Base-by-base conservation (phyloP, 2,329 filamentous ascomycete genomes). In the Didymella sp. region DNA sequence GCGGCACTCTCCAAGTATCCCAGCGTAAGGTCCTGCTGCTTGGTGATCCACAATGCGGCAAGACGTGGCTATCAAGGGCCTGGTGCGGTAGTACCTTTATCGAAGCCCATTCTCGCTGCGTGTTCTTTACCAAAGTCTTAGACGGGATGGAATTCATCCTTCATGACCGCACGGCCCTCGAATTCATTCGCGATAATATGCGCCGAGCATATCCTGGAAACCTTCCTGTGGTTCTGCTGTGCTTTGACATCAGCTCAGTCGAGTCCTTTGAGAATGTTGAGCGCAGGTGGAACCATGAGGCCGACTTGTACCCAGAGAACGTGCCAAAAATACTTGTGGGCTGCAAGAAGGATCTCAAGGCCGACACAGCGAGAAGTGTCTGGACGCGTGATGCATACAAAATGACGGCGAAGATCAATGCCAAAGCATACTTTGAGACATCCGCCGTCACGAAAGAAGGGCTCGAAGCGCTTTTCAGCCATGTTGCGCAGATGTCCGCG, bases 391-490 rank as follows among this genome's bases (percentile, higher is more conserved):
- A 43, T 17, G 48, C 53, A 15, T 58, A 62, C n/a, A 58, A 40
- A n/a, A 37, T 64, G 11, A 61, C 55, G n/a, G 46, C 43, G 6
- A 54, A 49, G n/a, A 64, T 64, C 8, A 42, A 41, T 2, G 60
- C 61, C 1, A 45, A 57, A 19, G 64, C 59, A 3, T 66, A 66
- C 27, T 64, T 67, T 25, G 59, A 63, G 38, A 63, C 63, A 11
- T 64, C 64, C 7, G 58, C 54, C 15, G 27, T 46, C 11, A 54
- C 49, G 4, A 52, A 25, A 19, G 48, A 53, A 44, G 60, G 60
- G 4, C 44, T 66, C 2, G 52, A 56, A 2, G 54, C 56, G 19
- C 33, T 66, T 5, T 67, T 64, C 28, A 44, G 58, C 13, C 61
- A 66, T 15, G 52, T 56, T 17, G 56, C 49, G 6, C 46, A 51